These are phyloP conservation scores for Henckelia pumila DNA, from an alignment of 257 asterid genomes.

Conservation along the genomic window DNA sequence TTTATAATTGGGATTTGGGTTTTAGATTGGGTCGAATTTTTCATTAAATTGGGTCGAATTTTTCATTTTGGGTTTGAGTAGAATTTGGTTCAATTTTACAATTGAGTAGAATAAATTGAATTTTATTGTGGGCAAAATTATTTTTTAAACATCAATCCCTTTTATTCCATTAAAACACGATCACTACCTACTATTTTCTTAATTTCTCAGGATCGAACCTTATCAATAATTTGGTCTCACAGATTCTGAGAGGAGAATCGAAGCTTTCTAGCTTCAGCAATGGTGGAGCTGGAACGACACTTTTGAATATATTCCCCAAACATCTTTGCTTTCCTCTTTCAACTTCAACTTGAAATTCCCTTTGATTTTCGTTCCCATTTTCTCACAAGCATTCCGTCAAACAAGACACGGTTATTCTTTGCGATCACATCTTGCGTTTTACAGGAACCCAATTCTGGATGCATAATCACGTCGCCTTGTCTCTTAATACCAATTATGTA, in stretches of 20 bases:
- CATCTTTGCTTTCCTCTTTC: background rate
- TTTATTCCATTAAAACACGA: too few relatives aligned
- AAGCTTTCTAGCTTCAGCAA: background rate
- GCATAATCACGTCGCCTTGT: constrained; percentile 58
- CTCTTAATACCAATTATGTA: constrained; percentile 45
- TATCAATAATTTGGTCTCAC: too few relatives aligned
- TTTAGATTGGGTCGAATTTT: too few relatives aligned
- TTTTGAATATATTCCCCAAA: background rate
- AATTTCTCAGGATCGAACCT: background rate
- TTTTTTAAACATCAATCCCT: too few relatives aligned
- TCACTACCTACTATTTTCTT: too few relatives aligned
- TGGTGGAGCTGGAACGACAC: background rate
- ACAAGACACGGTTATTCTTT: background rate
- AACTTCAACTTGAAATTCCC: background rate
- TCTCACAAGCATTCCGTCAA: background rate
- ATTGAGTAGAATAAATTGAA: too few relatives aligned
- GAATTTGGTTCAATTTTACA: too few relatives aligned
- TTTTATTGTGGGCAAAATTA: too few relatives aligned
- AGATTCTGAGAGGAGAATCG: background rate
- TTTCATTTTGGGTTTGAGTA: too few relatives aligned
- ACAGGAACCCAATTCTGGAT: constrained; percentile 35
- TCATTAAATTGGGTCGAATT: too few relatives aligned
- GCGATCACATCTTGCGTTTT: background rate
- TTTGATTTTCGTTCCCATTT: background rate
- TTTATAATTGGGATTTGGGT: too few relatives aligned